These are phyloP conservation scores for Penicillium sclerotiorum DNA, from an alignment of 2,329 filamentous ascomycete genomes.

Conservation along the genomic window DNA sequence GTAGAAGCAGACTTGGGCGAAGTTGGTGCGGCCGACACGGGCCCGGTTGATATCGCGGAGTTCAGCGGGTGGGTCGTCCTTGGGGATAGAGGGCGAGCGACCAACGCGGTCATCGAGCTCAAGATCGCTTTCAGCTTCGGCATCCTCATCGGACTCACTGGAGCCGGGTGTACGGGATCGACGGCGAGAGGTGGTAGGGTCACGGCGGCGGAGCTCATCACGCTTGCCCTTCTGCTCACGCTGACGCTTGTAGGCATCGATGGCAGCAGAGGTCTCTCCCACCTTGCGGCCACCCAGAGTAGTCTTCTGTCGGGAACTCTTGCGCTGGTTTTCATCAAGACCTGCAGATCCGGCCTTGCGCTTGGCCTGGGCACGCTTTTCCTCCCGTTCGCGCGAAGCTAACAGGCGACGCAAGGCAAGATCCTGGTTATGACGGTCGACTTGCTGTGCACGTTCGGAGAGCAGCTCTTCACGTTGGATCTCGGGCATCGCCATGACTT, in stretches of 20 bases:
- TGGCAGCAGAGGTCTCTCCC: slow-evolving; percentile 69
- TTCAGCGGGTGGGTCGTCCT: slow-evolving; percentile 70
- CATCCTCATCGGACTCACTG: slow-evolving; percentile 62
- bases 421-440: slow-evolving; percentile 81
- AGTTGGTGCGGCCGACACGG: slow-evolving; percentile 80
- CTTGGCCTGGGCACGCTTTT: slow-evolving; percentile 59
- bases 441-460: slow-evolving; percentile 80
- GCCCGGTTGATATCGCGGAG: slow-evolving; percentile 83
- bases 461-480: slow-evolving; percentile 89
- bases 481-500: slow-evolving; percentile 85
- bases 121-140: slow-evolving; percentile 75
- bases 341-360: slow-evolving; percentile 80
- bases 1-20: slow-evolving; percentile 90
- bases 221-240: slow-evolving; percentile 60
- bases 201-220: slow-evolving; percentile 50
- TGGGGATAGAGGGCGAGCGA: slow-evolving; percentile 55
- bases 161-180: slow-evolving; percentile 66
- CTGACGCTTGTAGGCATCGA: slow-evolving; percentile 69
- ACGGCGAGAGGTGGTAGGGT: slow-evolving; percentile 51
- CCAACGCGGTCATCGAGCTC: slow-evolving; percentile 68
- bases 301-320: slow-evolving; percentile 72
- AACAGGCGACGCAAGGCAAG: slow-evolving; percentile 78
- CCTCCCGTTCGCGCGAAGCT: slow-evolving; percentile 65
- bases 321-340: slow-evolving; percentile 74
- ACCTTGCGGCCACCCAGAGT: slow-evolving; percentile 67